These are phyloP conservation scores for Lupinus albus DNA, from an alignment of 306 rosid genomes.

Conservation along the genomic window DNA sequence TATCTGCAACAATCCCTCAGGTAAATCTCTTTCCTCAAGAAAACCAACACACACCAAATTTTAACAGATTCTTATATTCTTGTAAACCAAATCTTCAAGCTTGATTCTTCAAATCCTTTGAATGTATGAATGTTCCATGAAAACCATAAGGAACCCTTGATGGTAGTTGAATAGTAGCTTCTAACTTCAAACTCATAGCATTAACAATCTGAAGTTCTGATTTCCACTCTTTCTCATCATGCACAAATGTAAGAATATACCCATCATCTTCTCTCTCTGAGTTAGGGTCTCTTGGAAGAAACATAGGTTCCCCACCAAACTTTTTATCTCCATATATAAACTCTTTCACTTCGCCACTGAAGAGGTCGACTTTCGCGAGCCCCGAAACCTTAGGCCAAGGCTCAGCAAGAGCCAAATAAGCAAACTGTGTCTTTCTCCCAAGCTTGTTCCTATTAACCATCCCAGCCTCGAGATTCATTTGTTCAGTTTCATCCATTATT, in stretches of 20 bases:
- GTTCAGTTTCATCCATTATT: constrained; percentile 52
- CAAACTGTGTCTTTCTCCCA: constrained; percentile 70
- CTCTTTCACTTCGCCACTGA: constrained; percentile 57
- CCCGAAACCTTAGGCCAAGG: constrained; percentile 99
- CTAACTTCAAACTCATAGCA: constrained; percentile 69
- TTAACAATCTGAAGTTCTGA: constrained; percentile 77
- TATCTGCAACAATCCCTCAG: constrained; percentile 74
- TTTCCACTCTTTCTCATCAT: constrained; percentile 84
- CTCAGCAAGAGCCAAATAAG: constrained; percentile 81
- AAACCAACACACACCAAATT: neutral
- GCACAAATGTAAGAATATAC: constrained; percentile 75
- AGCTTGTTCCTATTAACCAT: constrained; percentile 88
- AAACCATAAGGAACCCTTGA: constrained; percentile 94
- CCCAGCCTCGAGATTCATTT: constrained; percentile 87
- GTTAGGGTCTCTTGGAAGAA: constrained; percentile 55
- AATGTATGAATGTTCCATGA: constrained; percentile 84
- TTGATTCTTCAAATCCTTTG: constrained; percentile 66
- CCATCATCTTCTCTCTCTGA: constrained; percentile 74
- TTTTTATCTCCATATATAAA: constrained; percentile 61
- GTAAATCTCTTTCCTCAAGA: constrained; percentile 51
- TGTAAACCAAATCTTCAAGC: constrained; percentile 32
- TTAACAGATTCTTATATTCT: neutral
- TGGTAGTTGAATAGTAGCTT: constrained; percentile 77
- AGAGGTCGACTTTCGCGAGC: constrained; percentile 77
- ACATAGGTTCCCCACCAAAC: constrained; percentile 93